Evolutionary conservation across 306 rosid genomes (phyloP), one percentile per base, ranked within the genome.

Genomic region (Prunus armeniaca): DNA sequence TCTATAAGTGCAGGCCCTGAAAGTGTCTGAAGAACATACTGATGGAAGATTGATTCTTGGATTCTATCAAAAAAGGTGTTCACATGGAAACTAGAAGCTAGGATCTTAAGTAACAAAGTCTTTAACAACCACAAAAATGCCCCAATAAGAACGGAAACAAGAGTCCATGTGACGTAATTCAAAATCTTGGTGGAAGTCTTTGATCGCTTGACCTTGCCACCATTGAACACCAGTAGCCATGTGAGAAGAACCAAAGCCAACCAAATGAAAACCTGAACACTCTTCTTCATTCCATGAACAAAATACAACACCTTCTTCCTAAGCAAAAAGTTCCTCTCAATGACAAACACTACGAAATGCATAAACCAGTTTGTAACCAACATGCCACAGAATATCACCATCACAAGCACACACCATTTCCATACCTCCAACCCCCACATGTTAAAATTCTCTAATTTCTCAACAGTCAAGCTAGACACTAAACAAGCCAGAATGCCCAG

Each of bases 271-370:
- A 88, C 85, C 82, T 86, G 87, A 45, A 89, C 96, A 78, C 84
- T 87, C 86, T 86, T 87, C 87, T 92, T 92, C 85, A 96, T 74
- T 14, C 97, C 99, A 86, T 96, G 93, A 66, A 96, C 99, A 87
- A 96, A 96, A 84, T 92, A 91, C 24, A 96, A 74, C 51, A 92
- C 97, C 79, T 91, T 96, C 82, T 86, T 92, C 89, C 78, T 88
- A 49, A 89, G 87, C 79, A 92, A 76, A 71, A 92, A 92, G 87
- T 96, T 96, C 72, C 82, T 76, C 80, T 96, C 99, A 58, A 96
- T 92, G 83, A 96, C 57, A 81, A 92, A 91, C 46, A 96, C 96
- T 28, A 91, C 10, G 41, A 91, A 20, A 76, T 52, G 86, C 92
- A 92, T 96, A 76, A 92, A 70, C 99, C 97, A 88, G n/a, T 74